Conservation (phyloP, 2,329 filamentous ascomycete species). For the Aspergillus viridinutans region DNA sequence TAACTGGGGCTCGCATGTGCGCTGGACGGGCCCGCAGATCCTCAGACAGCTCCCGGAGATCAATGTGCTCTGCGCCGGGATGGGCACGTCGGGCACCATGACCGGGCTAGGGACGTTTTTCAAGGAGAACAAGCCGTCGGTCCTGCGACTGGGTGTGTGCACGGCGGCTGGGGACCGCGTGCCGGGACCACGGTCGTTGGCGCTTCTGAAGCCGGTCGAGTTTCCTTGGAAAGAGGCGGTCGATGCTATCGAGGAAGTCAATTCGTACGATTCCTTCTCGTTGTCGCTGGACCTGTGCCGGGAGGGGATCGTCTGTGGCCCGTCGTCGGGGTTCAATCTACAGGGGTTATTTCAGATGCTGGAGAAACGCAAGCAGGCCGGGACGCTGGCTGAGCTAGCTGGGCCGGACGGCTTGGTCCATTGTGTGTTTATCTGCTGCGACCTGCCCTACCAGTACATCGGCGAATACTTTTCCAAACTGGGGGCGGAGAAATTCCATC, state of each 20-base stretch:
- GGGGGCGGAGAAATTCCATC: constrained; percentile 45
- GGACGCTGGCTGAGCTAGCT: constrained; percentile 43
- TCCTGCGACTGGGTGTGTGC: constrained; percentile 45
- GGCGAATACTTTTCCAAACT: constrained; percentile 58
- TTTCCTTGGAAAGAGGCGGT: constrained; percentile 58
- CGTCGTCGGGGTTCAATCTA: constrained; percentile 58
- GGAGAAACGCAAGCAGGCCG: constrained; percentile 45
- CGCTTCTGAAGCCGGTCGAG: constrained; percentile 47
- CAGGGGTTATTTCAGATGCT: constrained; percentile 50
- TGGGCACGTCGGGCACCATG: constrained; percentile 55
- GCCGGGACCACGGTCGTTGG: constrained; percentile 54
- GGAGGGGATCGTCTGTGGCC: constrained; percentile 57
- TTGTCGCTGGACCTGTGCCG: constrained; percentile 53
- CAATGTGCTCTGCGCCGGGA: constrained; percentile 52
- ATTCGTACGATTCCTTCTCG: constrained; percentile 51
- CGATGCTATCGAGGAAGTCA: constrained; percentile 55
- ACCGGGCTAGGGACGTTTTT: constrained; percentile 51
- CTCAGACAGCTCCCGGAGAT: constrained; percentile 54
- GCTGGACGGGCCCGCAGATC: constrained; percentile 59
- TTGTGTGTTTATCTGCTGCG: constrained; percentile 60
- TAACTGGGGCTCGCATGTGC: constrained; percentile 45
- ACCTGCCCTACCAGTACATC: constrained; percentile 61
- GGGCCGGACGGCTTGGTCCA: constrained; percentile 46
- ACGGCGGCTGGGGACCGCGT: constrained; percentile 55
- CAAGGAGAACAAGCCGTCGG: constrained; percentile 43